Evolutionary conservation across 352 stramenopile genomes (phyloP).

Genomic region (Phytophthora sojae): DNA sequence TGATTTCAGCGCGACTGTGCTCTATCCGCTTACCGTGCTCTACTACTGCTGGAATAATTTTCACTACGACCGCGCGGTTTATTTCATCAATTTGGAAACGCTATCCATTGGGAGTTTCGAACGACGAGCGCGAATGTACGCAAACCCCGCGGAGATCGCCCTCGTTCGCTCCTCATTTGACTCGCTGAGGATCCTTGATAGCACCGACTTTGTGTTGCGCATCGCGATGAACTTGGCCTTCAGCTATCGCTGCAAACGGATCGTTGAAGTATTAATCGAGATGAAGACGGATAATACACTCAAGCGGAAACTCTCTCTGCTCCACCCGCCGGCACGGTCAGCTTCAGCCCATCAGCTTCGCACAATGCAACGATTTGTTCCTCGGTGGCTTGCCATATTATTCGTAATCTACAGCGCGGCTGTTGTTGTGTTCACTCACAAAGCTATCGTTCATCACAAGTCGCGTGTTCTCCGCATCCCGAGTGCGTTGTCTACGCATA

Average conservation of each 20-base stretch:
- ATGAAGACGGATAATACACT: neutral
- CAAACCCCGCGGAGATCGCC: constrained; percentile 37
- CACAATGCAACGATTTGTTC: constrained; percentile 4
- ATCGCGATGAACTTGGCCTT: constrained; percentile 48
- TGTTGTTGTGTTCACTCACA: constrained; percentile 10
- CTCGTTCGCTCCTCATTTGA: constrained; percentile 42
- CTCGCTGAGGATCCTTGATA: constrained; percentile 38
- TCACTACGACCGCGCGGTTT: constrained; percentile 38
- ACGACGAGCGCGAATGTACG: constrained; percentile 33
- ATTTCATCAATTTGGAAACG: constrained; percentile 24
- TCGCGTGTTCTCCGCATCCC: constrained; percentile 18
- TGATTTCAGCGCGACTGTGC: constrained; percentile 40
- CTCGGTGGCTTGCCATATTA: constrained; percentile 2
- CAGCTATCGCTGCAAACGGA: constrained; percentile 42
- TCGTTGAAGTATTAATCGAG: constrained; percentile 39
- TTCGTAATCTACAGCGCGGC: constrained; percentile 29
- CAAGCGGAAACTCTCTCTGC: neutral
- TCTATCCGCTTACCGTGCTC: constrained; percentile 39
- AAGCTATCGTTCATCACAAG: constrained; percentile 18
- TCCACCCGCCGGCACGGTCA: neutral
- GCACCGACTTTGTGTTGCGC: constrained; percentile 32
- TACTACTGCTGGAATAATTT: constrained; percentile 34
- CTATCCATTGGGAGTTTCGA: constrained; percentile 44
- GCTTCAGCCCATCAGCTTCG: neutral
- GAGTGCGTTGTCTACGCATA: constrained; percentile 44